These are phyloP conservation scores for Diplogelasinospora grovesii DNA, from an alignment of 495 filamentous ascomycete species.

Conservation along the genomic window DNA sequence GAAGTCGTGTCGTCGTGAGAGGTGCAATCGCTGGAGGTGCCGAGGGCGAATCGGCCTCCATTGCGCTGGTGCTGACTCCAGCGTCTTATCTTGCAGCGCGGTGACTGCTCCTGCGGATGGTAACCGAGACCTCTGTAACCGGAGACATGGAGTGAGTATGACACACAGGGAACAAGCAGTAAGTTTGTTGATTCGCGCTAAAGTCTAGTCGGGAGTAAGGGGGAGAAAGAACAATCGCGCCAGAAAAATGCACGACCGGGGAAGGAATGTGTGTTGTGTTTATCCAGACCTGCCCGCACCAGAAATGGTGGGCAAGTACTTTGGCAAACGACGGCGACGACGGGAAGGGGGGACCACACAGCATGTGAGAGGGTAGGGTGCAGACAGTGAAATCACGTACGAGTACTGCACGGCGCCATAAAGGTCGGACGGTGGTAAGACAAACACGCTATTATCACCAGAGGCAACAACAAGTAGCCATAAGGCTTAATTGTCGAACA, in stretches of 20 bases:
- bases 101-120: conserved; percentile 19
- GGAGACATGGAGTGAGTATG: conserved; percentile 27
- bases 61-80: conserved; percentile 15
- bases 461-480: conserved; percentile 6
- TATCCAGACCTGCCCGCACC: too few relatives aligned
- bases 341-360: neutral
- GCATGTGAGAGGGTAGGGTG: neutral
- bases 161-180: conserved; percentile 13
- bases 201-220: neutral
- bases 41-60: conserved; percentile 20
- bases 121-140: conserved; percentile 13
- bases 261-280: neutral
- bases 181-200: neutral
- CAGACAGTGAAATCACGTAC: conserved; percentile 10
- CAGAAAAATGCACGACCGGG: neutral
- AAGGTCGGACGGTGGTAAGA: conserved; percentile 14
- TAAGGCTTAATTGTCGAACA: too few relatives aligned
- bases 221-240: neutral
- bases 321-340: neutral
- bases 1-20: conserved; percentile 12
- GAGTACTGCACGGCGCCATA: conserved; percentile 16
- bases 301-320: too few relatives aligned
- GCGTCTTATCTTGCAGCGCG: conserved; percentile 15
- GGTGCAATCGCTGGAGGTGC: conserved; percentile 15
- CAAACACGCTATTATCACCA: conserved; percentile 13